Base-by-base conservation (phyloP, 225 moss, liverwort and hornwort species). In the Bryum argenteum region DNA sequence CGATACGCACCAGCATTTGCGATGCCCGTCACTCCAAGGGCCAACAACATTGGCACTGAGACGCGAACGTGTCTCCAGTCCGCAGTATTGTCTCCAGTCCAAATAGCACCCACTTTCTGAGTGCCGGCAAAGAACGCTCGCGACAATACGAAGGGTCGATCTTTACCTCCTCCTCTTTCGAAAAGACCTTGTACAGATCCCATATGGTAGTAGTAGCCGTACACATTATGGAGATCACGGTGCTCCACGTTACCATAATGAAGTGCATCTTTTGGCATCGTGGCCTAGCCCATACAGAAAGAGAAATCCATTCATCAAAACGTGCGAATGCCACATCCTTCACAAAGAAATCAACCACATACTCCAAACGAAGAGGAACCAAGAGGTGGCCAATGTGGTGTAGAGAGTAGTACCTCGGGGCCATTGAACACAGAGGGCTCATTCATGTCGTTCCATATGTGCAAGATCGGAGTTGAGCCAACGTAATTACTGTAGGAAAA, bases 381-480 rank as follows among this genome's bases (percentile, higher is more conserved):
- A 39, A 54, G 37, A 70, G 56, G 42, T 41, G 70, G 33, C 28
- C 67, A 67, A 19, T 65, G 50, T 33, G 66, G 65, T 56, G 11
- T 42, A 54, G 66, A 41, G 62, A 71, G 71, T 42, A 41, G 64
- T 88, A 94, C 97, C 97, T 98, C 97, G 18, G 97, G 97, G 33
- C 98, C 98, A 84, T 92, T 98, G 69, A 98, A 98, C 26, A 98
- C 98, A 38, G 98, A 98, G 18, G 98, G 98, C 76, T 98, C 98
- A 61, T 98, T 98, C 98, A 98, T 98, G 76, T 98, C 98, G 80
- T 98, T 98, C 98, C 98, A 98, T 54, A 82, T 94, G 75, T 98
- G 77, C 62, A 98, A 88, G 68, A 72, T 90, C 51, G 94, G 80
- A 42, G 98, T 99, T 37, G 98, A 99, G 11, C 94, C 98, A 23